Percentiles rank a stretch among this genome's conserved stretches.
Evolutionary conservation across 2,329 filamentous ascomycete species (phyloP).

Genomic region (Dactylellina cionopaga): DNA sequence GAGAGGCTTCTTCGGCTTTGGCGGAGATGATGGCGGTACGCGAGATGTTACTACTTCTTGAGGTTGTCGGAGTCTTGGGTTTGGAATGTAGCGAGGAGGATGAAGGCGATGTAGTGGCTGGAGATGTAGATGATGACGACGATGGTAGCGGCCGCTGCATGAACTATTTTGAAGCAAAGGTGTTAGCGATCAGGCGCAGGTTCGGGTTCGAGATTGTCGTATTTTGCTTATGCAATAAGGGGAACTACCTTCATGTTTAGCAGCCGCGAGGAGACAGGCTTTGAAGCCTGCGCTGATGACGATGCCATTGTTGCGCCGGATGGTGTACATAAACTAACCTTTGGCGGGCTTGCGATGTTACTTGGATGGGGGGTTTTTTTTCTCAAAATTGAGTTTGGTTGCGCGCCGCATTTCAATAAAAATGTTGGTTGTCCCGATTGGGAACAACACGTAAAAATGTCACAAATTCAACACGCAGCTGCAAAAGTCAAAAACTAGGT

Average conservation of each 20-base stretch:
- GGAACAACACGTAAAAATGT: too few species aligned
- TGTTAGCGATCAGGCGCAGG: constrained; percentile 9
- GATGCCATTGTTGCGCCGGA: constrained; percentile 15
- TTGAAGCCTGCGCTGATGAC: constrained; percentile 20
- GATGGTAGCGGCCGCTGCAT: constrained; percentile 41
- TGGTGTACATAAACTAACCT: neutral
- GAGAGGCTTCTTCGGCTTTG: constrained; percentile 14
- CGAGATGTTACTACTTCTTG: constrained; percentile 7
- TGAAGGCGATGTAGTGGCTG: neutral
- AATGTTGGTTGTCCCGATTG: too few species aligned
- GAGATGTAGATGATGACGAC: neutral
- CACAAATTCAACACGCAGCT: too few species aligned
- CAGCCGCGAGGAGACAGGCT: constrained; percentile 41
- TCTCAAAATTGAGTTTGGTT: too few species aligned
- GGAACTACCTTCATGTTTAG: constrained; percentile 47
- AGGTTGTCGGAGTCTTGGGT: neutral
- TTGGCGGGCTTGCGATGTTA: neutral
- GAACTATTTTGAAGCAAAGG: constrained; percentile 8
- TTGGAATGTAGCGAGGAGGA: constrained; percentile 4
- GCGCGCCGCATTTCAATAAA: too few species aligned
- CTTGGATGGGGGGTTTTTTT: neutral
- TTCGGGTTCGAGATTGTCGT: too few species aligned
- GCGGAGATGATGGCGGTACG: constrained; percentile 38
- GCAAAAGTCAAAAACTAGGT: too few species aligned
- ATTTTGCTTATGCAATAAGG: neutral